Evolutionary conservation across 257 asterid genomes (phyloP), one percentile per base, ranked within the genome.

Genomic region (Prunella vulgaris): DNA sequence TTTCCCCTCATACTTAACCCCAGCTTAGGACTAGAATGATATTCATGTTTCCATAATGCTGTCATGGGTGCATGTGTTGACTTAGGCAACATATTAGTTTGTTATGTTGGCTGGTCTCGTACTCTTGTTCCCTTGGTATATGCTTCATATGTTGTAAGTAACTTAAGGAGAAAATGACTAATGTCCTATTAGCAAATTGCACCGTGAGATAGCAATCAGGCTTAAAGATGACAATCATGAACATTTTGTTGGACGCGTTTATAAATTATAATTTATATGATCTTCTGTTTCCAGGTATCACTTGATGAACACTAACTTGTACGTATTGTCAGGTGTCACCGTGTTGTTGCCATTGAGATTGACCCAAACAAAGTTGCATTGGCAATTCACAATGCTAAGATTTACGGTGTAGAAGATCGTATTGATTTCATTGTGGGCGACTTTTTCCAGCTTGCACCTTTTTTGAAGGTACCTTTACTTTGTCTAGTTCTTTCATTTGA

Each of bases 401-500:
- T 93, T 64, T 90, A 93, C 64, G 98, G 97, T 60, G 97, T 93
- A 61, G 88, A 86, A 66, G 95, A 86, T 64, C 42, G 42, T 53
- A 93, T 93, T 60, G 96, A 90, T 81, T 93, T 88, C 80, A 71
- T 93, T 14, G 81, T 78, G 18, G 98, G 97, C 25, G 97, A 93
- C 73, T 93, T 88, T 76, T 88, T 90, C 82, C 90, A 88, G 81
- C 85, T 93, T 49, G 97, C 95, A 10, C 90, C 92, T 57, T 79
- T 67, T 76, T 75, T 93, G 72, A 88, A 88, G 96, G 98, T 92
- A 76, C 42, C 48, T 49, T 32, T 33, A 61, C 25, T 33, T 46
- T 18, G 27, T 5, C 44, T 20, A 7, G 4, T 22, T 18, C 18
- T 9, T 49, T 10, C 28, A n/a, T 61, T 70, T 20, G 44, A 64